phyloP scores from a whole-genome alignment of 2,329 filamentous ascomycete species.

The Pseudodiploospora longispora region DNA sequence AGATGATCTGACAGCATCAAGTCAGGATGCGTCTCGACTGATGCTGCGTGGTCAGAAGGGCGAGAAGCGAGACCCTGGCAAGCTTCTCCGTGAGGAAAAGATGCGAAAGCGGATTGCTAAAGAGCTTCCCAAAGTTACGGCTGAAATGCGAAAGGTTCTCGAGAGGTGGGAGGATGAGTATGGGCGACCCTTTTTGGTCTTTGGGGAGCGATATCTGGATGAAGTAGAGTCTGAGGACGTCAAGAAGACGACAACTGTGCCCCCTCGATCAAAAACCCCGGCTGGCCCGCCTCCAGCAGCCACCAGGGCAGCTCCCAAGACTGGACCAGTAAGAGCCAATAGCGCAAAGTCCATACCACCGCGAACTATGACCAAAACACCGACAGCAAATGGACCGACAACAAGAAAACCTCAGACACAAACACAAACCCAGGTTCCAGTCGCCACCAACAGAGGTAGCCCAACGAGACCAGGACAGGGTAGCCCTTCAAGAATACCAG shows the following conservation, averaged over 20 bases:
- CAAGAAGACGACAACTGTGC: slow-evolving; percentile 44
- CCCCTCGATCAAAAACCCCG: slow-evolving; percentile 63
- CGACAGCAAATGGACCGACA: slow-evolving; percentile 32
- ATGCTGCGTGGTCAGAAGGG: slow-evolving; percentile 89
- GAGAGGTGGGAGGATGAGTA: slow-evolving; percentile 91
- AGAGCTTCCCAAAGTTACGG: slow-evolving; percentile 84
- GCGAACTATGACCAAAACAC: slow-evolving; percentile 45
- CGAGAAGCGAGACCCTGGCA: slow-evolving; percentile 88
- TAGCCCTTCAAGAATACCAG: slow-evolving; percentile 51
- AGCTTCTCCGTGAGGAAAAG: slow-evolving; percentile 91
- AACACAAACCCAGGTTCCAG: slow-evolving; percentile 4
- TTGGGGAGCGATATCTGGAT: slow-evolving; percentile 86
- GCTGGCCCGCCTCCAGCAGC: slow-evolving; percentile 48
- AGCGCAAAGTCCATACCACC: slow-evolving; percentile 26
- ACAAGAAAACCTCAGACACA: slow-evolving; percentile 20
- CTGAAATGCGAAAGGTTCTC: slow-evolving; percentile 73
- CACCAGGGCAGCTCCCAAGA: slow-evolving; percentile 15
- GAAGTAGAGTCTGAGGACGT: slow-evolving; percentile 54
- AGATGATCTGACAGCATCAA: slow-evolving; percentile 79
- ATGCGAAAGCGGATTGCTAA: slow-evolving; percentile 97
- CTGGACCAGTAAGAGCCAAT: slow-evolving; percentile 2
- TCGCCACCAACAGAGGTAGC: slow-evolving; percentile 15
- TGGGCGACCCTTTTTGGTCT: slow-evolving; percentile 84
- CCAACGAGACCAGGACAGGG: slow-evolving; percentile 25
- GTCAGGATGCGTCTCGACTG: slow-evolving; percentile 87